These are phyloP conservation scores for Aspergillus fumigatus DNA, from an alignment of 2,329 filamentous ascomycete species.

Conservation along the genomic window DNA sequence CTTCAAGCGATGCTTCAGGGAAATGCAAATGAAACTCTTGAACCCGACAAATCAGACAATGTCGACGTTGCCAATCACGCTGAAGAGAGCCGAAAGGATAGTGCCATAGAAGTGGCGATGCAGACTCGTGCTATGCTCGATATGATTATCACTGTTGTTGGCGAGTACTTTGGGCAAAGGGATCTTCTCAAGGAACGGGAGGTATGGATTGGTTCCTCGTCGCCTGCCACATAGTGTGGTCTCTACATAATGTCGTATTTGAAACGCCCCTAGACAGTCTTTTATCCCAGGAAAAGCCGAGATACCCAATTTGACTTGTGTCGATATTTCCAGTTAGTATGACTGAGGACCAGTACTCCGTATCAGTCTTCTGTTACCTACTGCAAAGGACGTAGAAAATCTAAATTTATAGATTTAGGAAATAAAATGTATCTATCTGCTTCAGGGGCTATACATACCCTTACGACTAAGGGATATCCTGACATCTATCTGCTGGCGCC, in stretches of 20 bases:
- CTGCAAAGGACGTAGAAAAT: background rate
- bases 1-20: constrained; percentile 38
- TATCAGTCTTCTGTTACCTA: background rate
- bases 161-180: constrained; percentile 83
- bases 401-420: too few species aligned
- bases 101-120: constrained; percentile 17
- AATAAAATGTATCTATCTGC: background rate
- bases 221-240: background rate
- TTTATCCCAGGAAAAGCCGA: background rate
- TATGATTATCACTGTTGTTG: constrained; percentile 84
- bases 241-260: background rate
- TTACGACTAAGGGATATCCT: background rate
- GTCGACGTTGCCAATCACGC: constrained; percentile 9
- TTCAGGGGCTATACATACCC: background rate
- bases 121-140: constrained; percentile 66
- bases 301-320: background rate
- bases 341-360: too few species aligned
- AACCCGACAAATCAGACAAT: constrained; percentile 13
- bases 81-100: constrained; percentile 21
- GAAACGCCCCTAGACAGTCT: background rate
- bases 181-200: constrained; percentile 75
- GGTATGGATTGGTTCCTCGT: constrained; percentile 36
- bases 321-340: background rate
- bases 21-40: constrained; percentile 10
- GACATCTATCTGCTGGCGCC: background rate